Base-by-base conservation (phyloP, 2,329 filamentous ascomycete genomes). In the Chrysosporium keratinophilum region DNA sequence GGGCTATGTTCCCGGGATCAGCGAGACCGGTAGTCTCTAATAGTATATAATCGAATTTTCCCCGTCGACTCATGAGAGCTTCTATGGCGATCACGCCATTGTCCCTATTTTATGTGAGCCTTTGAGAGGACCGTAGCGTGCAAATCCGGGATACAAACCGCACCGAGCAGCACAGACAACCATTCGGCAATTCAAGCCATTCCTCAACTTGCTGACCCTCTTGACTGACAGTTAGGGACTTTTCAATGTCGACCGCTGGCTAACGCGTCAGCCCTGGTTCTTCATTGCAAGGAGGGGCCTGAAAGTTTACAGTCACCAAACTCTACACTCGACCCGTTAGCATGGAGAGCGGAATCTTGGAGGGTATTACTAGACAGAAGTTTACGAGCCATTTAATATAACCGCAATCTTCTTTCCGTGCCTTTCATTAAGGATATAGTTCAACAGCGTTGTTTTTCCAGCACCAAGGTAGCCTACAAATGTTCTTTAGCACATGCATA, bases 401-500 rank as follows among this genome's bases (percentile, higher is more conserved):
- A 98, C 93, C 10, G 93, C 93, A 68, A 98, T 93, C 65, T 89
- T 95, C 77, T 97, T 97, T 68, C 91, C 91, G 77, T 98, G 93
- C 57, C 91, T 84, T 55, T 90, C 89, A 28, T 86, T 95, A 50
- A 98, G 76, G 57, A 98, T 97, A 68, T 97, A 95, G 69, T 98
- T 97, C 55, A 98, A 76, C 31, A 97, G 72, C 0, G 91, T 97
- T 0, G 91, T 97, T 71, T 98, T 98, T 15, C 93, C 93, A 7
- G 93, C 88, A 15, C 93, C 93, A 3, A 98, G 79, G 65, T 98
- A 98, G 2, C 93, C 88, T 93, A 58, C 23, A 35, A 14, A 23
- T 41, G 9, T 9, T 6, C 41, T 35, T 47, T 40, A 35, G 31
- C 39, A 56, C 10, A 47, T 47, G 40, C 12, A 52, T 44, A 41